Base-by-base conservation (phyloP, 352 stramenopile species). In the Elongisporangium anandrum region DNA sequence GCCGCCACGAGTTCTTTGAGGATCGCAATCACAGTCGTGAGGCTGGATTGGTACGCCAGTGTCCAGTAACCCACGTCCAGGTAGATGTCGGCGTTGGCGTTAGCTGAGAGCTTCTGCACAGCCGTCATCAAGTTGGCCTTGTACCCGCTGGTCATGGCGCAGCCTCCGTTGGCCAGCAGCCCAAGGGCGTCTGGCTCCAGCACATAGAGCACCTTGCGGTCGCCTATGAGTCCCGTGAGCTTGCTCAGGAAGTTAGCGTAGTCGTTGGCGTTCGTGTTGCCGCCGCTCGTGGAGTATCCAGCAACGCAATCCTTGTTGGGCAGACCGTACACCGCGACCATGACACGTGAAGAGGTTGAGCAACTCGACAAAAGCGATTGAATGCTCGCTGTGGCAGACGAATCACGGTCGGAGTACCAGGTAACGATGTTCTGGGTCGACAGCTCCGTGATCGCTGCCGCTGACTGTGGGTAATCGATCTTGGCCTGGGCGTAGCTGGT, bases 31-130 rank as follows among this genome's bases (percentile, higher is more conserved):
- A 89, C 65, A 15, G 56, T 60, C 10, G 65, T 50, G 1, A 62
- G 56, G 5, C 73, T 66, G 13, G 72, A 63, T 17, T 66, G 38
- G 47, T 69, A 69, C 26, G 65, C 64, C 0, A 91, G 66, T 34
- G 73, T 64, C 79, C 79, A 88, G 59, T 84, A 86, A 20, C 77
- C 81, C 4, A 86, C 73, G 45, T 88, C 81, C 41, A 90, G 45
- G 61, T 88, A 90, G 19, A 90, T 54, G 24, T 83, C 59, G 21
- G 81, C 78, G 56, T 88, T 84, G 0, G 61, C 57, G 57, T 88
- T 90, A 3, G 54, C 55, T 4, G 78, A 87, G 29, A 90, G 70
- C 54, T 72, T 59, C 21, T 72, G 61, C 23, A 88, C 71, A 4
- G 81, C 81, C 3, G 64, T 66, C 49, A 75, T 66, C 34, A 90